Base-by-base conservation (phyloP, 441 rosid genomes). In the Populus hybrid region DNA sequence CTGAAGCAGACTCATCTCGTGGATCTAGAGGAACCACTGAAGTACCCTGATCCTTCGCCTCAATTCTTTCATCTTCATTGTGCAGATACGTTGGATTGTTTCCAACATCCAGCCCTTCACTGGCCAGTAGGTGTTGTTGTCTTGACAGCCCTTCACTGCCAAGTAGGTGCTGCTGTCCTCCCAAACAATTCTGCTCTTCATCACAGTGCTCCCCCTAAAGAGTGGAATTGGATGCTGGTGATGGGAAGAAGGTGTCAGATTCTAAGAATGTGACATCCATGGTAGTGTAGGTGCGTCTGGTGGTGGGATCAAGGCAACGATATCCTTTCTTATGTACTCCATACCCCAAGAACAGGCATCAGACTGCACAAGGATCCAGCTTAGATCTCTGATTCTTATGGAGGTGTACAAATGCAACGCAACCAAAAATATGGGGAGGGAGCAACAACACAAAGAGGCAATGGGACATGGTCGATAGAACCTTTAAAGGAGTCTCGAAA, bases 241-340 rank as follows among this genome's bases (percentile, higher is more conserved):
- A 21, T 0, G 29, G 68, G 68, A 21, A 64, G 29, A 24, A 21
- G 26, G 20, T 40, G 5, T n/a, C 18, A 9, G 36, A 0, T 45
- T 71, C 74, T 20, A 45, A 5, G 18, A 71, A 71, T 3, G 38
- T 42, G 28, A 71, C 64, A 6, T 71, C 21, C 74, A 71, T 71
- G 31, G 64, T 45, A 6, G 3, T 23, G 26, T 71, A 71, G 0
- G 28, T 20, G 4, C 21, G 1, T 21, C 4, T 71, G 0, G 23
- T 8, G 0, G 11, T 71, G 11, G 74, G 64, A 23, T 71, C 64
- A 42, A 40, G 65, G 23, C n/a, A 65, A 0, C 18, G 0, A 26
- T 65, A 65, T 12, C 69, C 35, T 0, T 65, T 65, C 0, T 65
- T 0, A 26, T 65, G n/a, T 0, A 12, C 18, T 0, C 14, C 20